These are phyloP conservation scores for Diutina siamensis DNA, from an alignment of 1,139 yeast species.

Conservation along the genomic window DNA sequence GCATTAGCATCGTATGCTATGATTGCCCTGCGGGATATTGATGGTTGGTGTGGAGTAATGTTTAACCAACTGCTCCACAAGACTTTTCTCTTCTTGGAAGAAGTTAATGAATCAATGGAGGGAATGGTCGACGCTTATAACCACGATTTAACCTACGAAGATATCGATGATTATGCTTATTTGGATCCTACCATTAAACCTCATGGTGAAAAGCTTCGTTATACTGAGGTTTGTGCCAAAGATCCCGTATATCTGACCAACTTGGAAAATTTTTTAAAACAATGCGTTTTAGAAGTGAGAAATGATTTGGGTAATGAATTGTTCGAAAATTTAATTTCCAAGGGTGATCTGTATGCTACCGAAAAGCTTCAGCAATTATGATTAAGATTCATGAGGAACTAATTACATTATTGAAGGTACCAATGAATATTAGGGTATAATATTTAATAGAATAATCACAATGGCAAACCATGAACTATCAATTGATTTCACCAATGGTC, in stretches of 20 bases:
- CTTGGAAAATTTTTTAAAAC: slow-evolving; percentile 18
- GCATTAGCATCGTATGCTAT: slow-evolving; percentile 23
- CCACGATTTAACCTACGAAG: slow-evolving; percentile 43
- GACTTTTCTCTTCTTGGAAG: slow-evolving; percentile 58
- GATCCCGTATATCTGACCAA: slow-evolving; percentile 56
- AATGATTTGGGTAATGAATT: slow-evolving; percentile 14
- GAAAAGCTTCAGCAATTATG: slow-evolving; percentile 17
- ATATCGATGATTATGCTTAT: slow-evolving; percentile 36
- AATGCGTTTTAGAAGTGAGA: slow-evolving; percentile 15
- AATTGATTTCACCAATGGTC: too few species aligned
- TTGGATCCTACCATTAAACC: slow-evolving; percentile 35
- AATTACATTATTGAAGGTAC: too few species aligned
- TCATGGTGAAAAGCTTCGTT: slow-evolving; percentile 49
- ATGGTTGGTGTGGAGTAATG: not conserved
- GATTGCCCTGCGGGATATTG: not conserved
- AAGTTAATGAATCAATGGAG: slow-evolving; percentile 46
- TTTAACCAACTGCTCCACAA: slow-evolving; percentile 21
- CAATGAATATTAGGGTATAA: too few species aligned
- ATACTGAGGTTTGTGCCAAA: slow-evolving; percentile 30
- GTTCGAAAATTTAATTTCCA: slow-evolving; percentile 18
- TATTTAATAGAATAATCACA: too few species aligned
- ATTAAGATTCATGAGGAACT: too few species aligned
- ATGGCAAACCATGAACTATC: too few species aligned
- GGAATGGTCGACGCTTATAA: slow-evolving; percentile 60
- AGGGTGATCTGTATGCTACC: slow-evolving; percentile 22